Conservation (phyloP, 23 red algal species). For the Gracilaria gracilis region DNA sequence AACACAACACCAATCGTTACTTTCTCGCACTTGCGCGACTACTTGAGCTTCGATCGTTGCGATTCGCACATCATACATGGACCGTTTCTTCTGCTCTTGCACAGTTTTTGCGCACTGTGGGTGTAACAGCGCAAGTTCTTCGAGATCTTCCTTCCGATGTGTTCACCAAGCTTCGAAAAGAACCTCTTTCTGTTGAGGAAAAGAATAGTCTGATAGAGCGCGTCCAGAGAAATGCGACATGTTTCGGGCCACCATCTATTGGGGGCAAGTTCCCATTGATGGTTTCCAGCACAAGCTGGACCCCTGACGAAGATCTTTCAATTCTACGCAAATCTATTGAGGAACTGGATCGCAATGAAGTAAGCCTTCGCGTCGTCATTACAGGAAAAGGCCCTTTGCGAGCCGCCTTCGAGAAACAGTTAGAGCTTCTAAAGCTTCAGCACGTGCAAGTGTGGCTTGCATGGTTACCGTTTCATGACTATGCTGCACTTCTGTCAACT, state of each 20-base stretch:
- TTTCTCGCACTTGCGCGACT: conserved; percentile 49
- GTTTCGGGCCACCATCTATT: background rate
- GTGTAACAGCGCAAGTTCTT: background rate
- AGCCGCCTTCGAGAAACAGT: conserved; percentile 31
- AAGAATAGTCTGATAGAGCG: conserved; percentile 8
- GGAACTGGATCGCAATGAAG: conserved; percentile 44
- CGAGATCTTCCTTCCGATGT: conserved; percentile 57
- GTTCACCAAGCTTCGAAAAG: background rate
- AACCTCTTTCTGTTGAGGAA: background rate
- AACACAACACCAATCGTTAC: conserved; percentile 18
- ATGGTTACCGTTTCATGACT: conserved; percentile 77
- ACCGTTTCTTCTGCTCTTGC: conserved; percentile 56
- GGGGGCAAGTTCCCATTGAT: conserved; percentile 15
- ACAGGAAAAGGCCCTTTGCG: conserved; percentile 94
- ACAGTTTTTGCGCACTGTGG: conserved; percentile 14
- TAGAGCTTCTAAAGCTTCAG: background rate
- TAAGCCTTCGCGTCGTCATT: conserved; percentile 54
- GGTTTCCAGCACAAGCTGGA: conserved; percentile 90
- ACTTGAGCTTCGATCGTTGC: conserved; percentile 46
- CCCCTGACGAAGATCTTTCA: conserved; percentile 91
- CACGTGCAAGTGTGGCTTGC: conserved; percentile 49
- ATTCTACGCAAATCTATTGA: conserved; percentile 67
- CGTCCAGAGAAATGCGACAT: conserved; percentile 17
- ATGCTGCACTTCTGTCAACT: conserved; percentile 55
- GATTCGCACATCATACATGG: conserved; percentile 56